Evolutionary conservation across 441 rosid species (phyloP).

Genomic region (Hura crepitans): DNA sequence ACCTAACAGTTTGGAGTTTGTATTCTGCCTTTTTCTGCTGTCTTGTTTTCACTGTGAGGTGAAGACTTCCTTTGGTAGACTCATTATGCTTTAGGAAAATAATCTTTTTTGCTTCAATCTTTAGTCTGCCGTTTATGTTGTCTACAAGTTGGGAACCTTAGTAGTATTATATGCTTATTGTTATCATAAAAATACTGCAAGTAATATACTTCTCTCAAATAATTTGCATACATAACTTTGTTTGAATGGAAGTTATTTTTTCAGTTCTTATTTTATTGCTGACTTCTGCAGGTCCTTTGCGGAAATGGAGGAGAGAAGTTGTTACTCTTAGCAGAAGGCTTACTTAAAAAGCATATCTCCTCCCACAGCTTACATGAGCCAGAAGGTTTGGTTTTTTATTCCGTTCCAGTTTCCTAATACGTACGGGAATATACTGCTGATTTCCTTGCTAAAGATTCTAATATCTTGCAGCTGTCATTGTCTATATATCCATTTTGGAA

Average conservation of each 20-base stretch:
- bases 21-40: neutral
- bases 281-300: constrained; percentile 62
- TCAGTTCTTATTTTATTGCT: constrained; percentile 18
- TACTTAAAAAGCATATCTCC: constrained; percentile 84
- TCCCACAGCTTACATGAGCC: constrained; percentile 97
- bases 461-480: constrained; percentile 68
- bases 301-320: constrained; percentile 87
- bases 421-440: neutral
- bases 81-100: neutral
- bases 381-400: constrained; percentile 54
- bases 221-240: neutral
- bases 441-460: constrained; percentile 15
- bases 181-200: neutral
- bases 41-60: neutral
- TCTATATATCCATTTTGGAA: constrained; percentile 90
- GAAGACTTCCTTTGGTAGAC: neutral
- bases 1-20: neutral
- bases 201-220: neutral
- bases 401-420: neutral
- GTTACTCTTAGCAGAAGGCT: constrained; percentile 82
- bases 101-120: neutral
- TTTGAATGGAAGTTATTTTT: neutral
- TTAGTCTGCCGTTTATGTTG: neutral
- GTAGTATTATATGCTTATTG: neutral
- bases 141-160: neutral